Evolutionary conservation across 2,329 filamentous ascomycete genomes (phyloP), one percentile per base, ranked within the genome.

Genomic region (Cercospora zeae-maydis): DNA sequence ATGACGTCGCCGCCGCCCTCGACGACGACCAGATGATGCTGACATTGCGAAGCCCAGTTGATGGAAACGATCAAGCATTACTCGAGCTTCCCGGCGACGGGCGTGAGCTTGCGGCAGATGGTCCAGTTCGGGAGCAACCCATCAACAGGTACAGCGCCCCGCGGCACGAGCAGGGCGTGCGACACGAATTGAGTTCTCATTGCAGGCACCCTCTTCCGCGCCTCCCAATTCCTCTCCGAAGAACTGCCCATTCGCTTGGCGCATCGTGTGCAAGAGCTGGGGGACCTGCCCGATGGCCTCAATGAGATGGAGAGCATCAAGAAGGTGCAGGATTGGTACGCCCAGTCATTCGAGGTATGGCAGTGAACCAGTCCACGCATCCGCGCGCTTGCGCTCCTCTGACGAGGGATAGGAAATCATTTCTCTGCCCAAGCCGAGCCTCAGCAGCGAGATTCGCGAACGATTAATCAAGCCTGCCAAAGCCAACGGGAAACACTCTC

Each of bases 251-350:
- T 99, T 73, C 91, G 95, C 58, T 84, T 99, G 65, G 95, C 95
- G 72, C 95, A 99, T 79, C 90, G 95, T 67, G 95, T 99, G 63
- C 91, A 96, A 78, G 95, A 99, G 80, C 86, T 99, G 62, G 88
- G 90, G 66, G 90, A 92, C 73, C 83, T 99, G 2, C 95, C 95
- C 36, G 95, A 99, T 84, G 95, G 95, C 61, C 85, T 99, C 66
- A 96, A 92, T 76, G 93, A 98, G 70, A 98, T 99, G 95, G 91
- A 93, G 39, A 98, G 95, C 10, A 96, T 99, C 70, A 88, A 89
- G 76, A 92, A 89, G 74, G 95, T 99, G 70, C 90, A 93, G 76
- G 93, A 98, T 74, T 99, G 95, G 95, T 99, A 99, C 78, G 95
- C 93, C 67, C 95, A 99, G 81, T 99, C 95, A 57, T 99, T 99